phyloP scores from a whole-genome alignment of 305 asterid species.

The Petunia hybrid region DNA sequence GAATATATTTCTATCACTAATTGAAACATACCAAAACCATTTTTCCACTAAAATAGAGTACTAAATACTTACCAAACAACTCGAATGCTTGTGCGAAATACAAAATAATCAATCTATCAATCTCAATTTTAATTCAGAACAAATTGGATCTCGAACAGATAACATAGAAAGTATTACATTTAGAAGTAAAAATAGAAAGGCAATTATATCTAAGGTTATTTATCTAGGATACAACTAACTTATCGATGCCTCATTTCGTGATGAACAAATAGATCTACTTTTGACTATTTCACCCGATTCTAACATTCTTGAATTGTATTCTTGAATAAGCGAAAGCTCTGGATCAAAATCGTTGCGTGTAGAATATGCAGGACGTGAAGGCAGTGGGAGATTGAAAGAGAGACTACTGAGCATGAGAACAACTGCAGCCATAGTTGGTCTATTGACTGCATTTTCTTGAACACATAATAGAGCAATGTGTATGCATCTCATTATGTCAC shows the following conservation, averaged over 20 bases:
- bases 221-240: constrained; percentile 28
- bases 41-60: not conserved
- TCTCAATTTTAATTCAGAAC: no score
- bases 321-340: not conserved
- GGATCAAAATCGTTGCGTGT: not conserved
- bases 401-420: constrained; percentile 34
- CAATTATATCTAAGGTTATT: no score
- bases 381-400: constrained; percentile 28
- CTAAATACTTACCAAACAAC: not conserved
- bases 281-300: not conserved
- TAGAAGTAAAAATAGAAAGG: no score
- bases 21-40: not conserved
- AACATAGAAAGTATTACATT: no score
- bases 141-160: no score
- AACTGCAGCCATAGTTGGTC: constrained; percentile 37
- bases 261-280: not conserved
- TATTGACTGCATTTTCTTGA: constrained; percentile 32
- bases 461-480: constrained; percentile 37
- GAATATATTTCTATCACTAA: not conserved
- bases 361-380: constrained; percentile 32
- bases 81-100: not conserved
- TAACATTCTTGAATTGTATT: not conserved
- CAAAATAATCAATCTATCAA: not conserved
- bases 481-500: constrained; percentile 31
- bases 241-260: constrained; percentile 34